Evolutionary conservation across 2,329 filamentous ascomycete species (phyloP).

Genomic region (Rugonectria rugulosa): DNA sequence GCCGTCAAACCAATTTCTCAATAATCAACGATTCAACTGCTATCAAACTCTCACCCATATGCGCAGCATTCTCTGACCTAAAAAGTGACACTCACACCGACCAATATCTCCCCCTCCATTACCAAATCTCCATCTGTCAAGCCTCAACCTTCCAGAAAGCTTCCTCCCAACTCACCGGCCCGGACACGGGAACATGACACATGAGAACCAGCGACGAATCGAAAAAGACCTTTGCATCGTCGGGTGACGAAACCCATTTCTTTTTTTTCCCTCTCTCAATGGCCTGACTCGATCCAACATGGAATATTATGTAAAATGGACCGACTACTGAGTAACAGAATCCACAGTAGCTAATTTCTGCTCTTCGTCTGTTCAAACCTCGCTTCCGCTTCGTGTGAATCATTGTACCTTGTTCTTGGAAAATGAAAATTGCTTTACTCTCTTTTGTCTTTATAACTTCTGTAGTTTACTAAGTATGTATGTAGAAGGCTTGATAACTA

Average conservation of each 20-base stretch:
- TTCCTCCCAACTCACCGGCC: constrained; percentile 9
- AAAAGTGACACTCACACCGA: neutral
- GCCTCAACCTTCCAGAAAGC: neutral
- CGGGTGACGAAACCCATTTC: constrained; percentile 5
- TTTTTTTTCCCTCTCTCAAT: too few relatives aligned
- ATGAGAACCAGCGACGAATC: constrained; percentile 3
- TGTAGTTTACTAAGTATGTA: neutral
- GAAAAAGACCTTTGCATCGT: constrained; percentile 6
- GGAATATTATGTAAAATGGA: constrained; percentile 26
- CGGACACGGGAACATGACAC: constrained; percentile 1
- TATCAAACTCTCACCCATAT: too few relatives aligned
- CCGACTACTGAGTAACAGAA: constrained; percentile 23
- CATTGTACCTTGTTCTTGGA: neutral
- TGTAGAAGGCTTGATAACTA: neutral
- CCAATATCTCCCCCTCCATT: constrained; percentile 16
- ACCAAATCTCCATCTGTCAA: constrained; percentile 4
- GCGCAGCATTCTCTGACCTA: too few relatives aligned
- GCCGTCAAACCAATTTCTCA: too few relatives aligned
- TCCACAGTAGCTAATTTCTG: constrained; percentile 18
- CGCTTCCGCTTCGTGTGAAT: neutral
- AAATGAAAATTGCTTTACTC: neutral
- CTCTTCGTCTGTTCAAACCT: neutral
- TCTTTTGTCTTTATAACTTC: too few relatives aligned
- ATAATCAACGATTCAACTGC: too few relatives aligned
- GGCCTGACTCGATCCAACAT: constrained; percentile 18